A percentile compares a stretch with the other conserved stretches of the same genome.
Evolutionary conservation across 2,329 filamentous ascomycete species (phyloP).

Genomic region (Akanthomyces uredinophilus): DNA sequence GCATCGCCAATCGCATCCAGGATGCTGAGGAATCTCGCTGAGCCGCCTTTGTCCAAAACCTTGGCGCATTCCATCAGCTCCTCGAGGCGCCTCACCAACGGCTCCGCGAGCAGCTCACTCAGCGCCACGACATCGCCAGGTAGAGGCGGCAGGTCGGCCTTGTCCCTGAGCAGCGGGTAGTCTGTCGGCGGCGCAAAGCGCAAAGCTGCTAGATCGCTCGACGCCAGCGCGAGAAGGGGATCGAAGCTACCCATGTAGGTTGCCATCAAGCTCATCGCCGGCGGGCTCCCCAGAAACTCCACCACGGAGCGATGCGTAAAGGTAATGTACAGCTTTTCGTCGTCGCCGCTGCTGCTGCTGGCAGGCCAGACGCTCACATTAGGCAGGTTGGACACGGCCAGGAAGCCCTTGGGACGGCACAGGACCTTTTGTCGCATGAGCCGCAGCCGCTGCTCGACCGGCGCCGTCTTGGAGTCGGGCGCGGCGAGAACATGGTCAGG

Average conservation of each 20-base stretch:
- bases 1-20: constrained; percentile 6
- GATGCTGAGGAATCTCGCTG: not conserved
- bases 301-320: constrained; percentile 9
- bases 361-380: not conserved
- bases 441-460: not conserved
- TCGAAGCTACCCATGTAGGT: not conserved
- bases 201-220: not conserved
- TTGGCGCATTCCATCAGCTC: not conserved
- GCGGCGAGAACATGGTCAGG: not conserved
- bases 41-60: not conserved
- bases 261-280: not conserved
- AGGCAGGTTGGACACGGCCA: not conserved
- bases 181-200: not conserved
- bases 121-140: not conserved
- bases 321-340: not conserved
- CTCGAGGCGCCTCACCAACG: not conserved
- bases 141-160: not conserved
- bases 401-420: not conserved
- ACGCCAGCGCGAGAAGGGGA: not conserved
- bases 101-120: not conserved
- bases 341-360: not conserved
- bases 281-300: not conserved
- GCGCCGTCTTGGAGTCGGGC: not conserved
- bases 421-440: not conserved
- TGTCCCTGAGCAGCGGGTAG: not conserved